These are phyloP conservation scores for Scenedesmus sp. DNA, from an alignment of 163 green algal genomes.

Conservation along the genomic window DNA sequence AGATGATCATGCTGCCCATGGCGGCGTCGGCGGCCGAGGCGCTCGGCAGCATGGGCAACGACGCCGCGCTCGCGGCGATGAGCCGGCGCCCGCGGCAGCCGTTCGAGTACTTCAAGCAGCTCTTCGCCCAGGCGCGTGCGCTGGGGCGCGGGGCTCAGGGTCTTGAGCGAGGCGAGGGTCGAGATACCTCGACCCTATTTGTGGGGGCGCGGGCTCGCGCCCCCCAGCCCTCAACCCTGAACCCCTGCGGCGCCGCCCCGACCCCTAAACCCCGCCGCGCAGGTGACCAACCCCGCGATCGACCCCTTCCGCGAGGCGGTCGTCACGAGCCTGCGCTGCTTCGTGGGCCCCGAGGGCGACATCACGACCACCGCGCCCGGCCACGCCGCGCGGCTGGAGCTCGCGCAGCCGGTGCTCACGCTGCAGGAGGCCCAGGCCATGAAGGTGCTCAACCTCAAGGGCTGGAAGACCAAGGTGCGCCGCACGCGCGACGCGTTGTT, in stretches of 20 bases:
- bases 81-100: conserved; percentile 81
- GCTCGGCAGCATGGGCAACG: conserved; percentile 97
- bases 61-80: conserved; percentile 90
- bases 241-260: no score
- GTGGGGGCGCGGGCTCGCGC: no score
- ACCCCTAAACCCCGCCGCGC: no score
- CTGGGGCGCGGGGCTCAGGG: no score
- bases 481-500: no score
- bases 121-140: conserved; percentile 97
- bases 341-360: conserved; percentile 95
- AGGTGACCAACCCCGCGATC: conserved; percentile 98
- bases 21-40: conserved; percentile 77
- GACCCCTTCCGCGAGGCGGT: conserved; percentile 96
- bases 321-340: conserved; percentile 91
- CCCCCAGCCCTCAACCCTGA: no score
- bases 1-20: conserved; percentile 95
- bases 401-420: conserved; percentile 85
- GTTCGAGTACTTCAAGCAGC: conserved; percentile 98
- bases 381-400: conserved; percentile 80
- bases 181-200: no score
- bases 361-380: conserved; percentile 58
- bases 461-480: conserved; percentile 73
- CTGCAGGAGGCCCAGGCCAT: conserved; percentile 55
- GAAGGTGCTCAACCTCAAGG: conserved; percentile 66
- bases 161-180: no score